Conservation (phyloP, 192 early-diverging fungal species). For the Spinellus fusiger region DNA sequence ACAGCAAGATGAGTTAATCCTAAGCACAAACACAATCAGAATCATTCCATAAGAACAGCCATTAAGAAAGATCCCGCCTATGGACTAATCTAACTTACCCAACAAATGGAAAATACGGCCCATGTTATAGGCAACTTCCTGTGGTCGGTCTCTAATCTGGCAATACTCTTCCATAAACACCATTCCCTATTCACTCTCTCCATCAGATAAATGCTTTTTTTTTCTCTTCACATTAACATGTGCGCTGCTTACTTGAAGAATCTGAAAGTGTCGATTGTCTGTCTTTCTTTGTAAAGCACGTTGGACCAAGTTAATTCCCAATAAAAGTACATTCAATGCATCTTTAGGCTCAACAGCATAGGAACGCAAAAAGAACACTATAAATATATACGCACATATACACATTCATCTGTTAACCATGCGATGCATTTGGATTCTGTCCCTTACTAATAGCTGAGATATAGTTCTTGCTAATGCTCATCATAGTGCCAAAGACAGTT, state of each 20-base stretch:
- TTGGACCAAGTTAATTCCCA: slow-evolving; percentile 59
- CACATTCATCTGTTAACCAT: background rate
- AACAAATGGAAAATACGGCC: slow-evolving; percentile 90
- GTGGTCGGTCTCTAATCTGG: slow-evolving; percentile 35
- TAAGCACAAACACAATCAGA: background rate
- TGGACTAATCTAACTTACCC: too few relatives aligned
- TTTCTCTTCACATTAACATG: background rate
- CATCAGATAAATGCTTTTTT: background rate
- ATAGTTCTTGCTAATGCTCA: slow-evolving; percentile 48
- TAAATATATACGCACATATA: background rate
- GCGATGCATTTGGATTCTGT: too few relatives aligned
- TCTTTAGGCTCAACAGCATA: slow-evolving; percentile 54
- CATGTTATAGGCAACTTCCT: slow-evolving; percentile 80
- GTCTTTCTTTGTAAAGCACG: slow-evolving; percentile 62
- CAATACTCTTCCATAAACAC: slow-evolving; percentile 60
- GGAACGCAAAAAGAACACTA: slow-evolving; percentile 53
- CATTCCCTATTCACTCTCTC: slow-evolving; percentile 37
- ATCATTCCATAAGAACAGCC: background rate
- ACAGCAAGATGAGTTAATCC: slow-evolving; percentile 76
- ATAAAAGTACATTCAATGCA: slow-evolving; percentile 57
- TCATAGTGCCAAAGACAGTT: slow-evolving; percentile 56
- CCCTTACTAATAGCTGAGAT: slow-evolving; percentile 54
- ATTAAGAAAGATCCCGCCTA: background rate
- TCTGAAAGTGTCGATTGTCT: slow-evolving; percentile 63
- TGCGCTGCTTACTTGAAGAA: slow-evolving; percentile 36